Base-by-base conservation (phyloP, 495 filamentous ascomycete species). In the Lophiostoma macrostomum region DNA sequence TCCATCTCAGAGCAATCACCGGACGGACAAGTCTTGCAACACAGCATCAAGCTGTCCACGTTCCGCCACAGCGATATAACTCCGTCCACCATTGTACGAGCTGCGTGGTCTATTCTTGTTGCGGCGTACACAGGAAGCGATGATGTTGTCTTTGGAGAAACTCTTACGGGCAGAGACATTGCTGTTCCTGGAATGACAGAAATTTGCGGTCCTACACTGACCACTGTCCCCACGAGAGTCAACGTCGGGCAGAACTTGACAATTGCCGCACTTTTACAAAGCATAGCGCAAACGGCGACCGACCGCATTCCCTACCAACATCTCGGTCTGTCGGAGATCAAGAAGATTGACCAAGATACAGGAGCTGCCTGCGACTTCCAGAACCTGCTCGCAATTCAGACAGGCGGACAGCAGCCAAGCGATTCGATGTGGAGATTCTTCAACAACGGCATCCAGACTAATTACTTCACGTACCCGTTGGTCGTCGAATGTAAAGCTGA, bases 301-400 rank as follows among this genome's bases (percentile, higher is more conserved):
- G 68, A 73, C 3, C 77, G 77, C 57, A 78, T 80, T 44, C 74
- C 77, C 6, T 69, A 74, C 46, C 70, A 79, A 37, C 74, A 77
- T 38, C 50, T 65, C 12, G 76, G 86, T 5, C 72, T 90, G 64
- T 81, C 86, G 64, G 76, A 85, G 44, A 90, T 90, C 52, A 72
- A 79, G 49, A 72, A 74, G 18, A 71, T 87, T 29, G 80, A 77
- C 58, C 58, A 69, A 0, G 83, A 87, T 56, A 78, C 84, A 4
- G 72, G 78, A 28, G 71, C 79, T 54, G 84, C 84, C 12, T 86
- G 83, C 48, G 82, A 85, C 47, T 75, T 84, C 38, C 72, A 76
- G n/a, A 84, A 74, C 42, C 68, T 82, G 7, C 65, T 84, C 8
- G 76, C 78, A 10, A 75, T 86, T 19, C 73, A 84, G 43, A 66